A percentile compares a stretch with the other conserved stretches of the same genome.
These are phyloP conservation scores for Castanea mollissima DNA, from an alignment of 306 rosid species.

Conservation along the genomic window DNA sequence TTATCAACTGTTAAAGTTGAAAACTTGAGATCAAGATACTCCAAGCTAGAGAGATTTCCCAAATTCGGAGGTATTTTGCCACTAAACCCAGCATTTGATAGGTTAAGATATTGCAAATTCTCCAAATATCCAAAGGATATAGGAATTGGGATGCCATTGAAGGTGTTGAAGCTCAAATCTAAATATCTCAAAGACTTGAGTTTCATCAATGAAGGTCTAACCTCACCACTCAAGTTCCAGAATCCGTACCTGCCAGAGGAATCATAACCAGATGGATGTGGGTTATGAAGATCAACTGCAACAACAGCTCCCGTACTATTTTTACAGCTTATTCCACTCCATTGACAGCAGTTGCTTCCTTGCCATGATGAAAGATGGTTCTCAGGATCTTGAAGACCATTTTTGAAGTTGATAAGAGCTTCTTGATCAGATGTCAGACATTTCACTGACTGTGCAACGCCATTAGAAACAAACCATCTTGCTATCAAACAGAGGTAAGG, in stretches of 20 bases:
- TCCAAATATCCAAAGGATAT: constrained; percentile 32
- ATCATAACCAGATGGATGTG: neutral
- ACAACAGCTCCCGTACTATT: constrained; percentile 35
- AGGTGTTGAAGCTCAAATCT: constrained; percentile 47
- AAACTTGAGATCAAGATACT: constrained; percentile 27
- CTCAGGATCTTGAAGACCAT: constrained; percentile 40
- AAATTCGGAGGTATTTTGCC: constrained; percentile 31
- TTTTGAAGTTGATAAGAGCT: constrained; percentile 43
- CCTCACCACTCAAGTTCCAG: constrained; percentile 38
- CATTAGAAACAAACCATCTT: neutral
- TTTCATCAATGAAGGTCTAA: constrained; percentile 39
- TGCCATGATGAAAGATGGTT: constrained; percentile 40
- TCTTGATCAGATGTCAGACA: constrained; percentile 34
- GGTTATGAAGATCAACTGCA: constrained; percentile 40
- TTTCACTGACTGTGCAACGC: neutral
- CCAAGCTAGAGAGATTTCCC: constrained; percentile 38
- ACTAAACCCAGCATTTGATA: constrained; percentile 41
- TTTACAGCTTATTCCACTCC: constrained; percentile 37
- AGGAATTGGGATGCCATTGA: constrained; percentile 29
- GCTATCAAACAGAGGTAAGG: neutral
- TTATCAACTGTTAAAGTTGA: constrained; percentile 6
- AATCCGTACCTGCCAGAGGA: constrained; percentile 22
- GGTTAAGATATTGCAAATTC: constrained; percentile 42
- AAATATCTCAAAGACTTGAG: constrained; percentile 36
- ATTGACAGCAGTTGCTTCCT: constrained; percentile 45